Evolutionary conservation across 805 yeast genomes (phyloP), one percentile per base, ranked within the genome.

Genomic region (Zygosaccharomyces kombuchaensis): DNA sequence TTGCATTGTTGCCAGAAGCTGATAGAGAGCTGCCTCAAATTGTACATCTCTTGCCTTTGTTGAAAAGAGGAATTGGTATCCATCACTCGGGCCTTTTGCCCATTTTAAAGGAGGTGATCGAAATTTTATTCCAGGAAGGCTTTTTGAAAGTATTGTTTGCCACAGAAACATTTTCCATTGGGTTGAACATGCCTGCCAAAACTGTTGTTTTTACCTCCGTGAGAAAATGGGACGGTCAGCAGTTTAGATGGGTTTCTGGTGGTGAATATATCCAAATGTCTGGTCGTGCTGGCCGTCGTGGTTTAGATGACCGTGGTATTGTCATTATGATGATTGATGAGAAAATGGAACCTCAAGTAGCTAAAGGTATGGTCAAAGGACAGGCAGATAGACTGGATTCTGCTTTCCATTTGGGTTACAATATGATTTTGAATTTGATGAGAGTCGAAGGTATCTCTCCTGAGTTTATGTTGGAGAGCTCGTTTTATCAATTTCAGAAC

Each of bases 221-320:
- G 16, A 81, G 99, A 63, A 93, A 93, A 66, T 93, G 97, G 96
- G 99, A 93, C 70, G 99, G 99, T 58, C 81, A 80, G 52, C 95
- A 91, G 14, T 89, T 91, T 75, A 82, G 99, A 69, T 93, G 99
- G 99, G 97, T 93, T 26, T 87, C 96, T 46, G 99, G 99, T 48
- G 99, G 99, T 73, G 99, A 93, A 70, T 93, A 93, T 69, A 93
- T 93, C 62, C 99, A 93, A 71, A 93, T 93, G 99, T 87, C 96
- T 36, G 99, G 99, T 55, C 82, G 99, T 69, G 99, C 99, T 17
- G 99, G 99, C 58, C 90, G 99, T 75, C 87, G 99, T 77, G 99
- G 99, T 62, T 77, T 93, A 57, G 99, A 93, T 76, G 99, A 93
- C 66, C 84, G 99, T 66, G 99, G 99, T 71, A 89, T 93, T 67